Evolutionary conservation across 371 early-diverging fungal genomes (phyloP), one percentile per base, ranked within the genome.

Genomic region (Mortierella sp.): DNA sequence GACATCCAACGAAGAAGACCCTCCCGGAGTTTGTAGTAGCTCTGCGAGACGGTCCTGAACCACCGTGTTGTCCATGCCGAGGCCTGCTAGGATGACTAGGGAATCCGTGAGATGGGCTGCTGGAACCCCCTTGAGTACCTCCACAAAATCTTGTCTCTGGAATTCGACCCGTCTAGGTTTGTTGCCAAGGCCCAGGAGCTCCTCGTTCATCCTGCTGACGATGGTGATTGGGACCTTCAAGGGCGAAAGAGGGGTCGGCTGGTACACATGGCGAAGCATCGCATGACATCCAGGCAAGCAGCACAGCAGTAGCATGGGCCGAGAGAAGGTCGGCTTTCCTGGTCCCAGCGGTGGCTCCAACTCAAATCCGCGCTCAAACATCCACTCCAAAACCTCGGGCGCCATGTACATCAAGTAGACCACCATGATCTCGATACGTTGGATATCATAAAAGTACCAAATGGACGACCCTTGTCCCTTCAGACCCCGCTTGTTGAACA

Each of bases 401-500:
- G 68, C 64, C 34, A 52, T 24, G 34, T 66, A 48, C 47, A 81
- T 71, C 68, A 81, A 47, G 64, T 58, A 77, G 6, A 50, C 77
- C 2, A 70, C 64, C 77, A 81, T 77, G 37, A 77, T 53, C 40
- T 81, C 82, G 11, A 71, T 34, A 19, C 61, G 71, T 26, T 81
- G 82, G 39, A 77, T 22, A 10, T 81, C 74, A 41, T 81, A 81
- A 63, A 71, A 81, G 45, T 74, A 74, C 82, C 82, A 81, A 52
- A 81, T 81, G 2, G 80, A 80, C 6, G 76, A 72, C 19, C 76
- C 76, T 19, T 48, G 58, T 5, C 80, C 80, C 63, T 80, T 80
- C 48, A 65, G 37, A 10, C 69, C 70, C 19, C 66, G 58, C 34
- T 61, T 68, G 66, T 73, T 80, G 45, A 64, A 66, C n/a, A 74